These are phyloP conservation scores for Clonostachys sp. DNA, from an alignment of 2,329 filamentous ascomycete genomes.

Conservation along the genomic window DNA sequence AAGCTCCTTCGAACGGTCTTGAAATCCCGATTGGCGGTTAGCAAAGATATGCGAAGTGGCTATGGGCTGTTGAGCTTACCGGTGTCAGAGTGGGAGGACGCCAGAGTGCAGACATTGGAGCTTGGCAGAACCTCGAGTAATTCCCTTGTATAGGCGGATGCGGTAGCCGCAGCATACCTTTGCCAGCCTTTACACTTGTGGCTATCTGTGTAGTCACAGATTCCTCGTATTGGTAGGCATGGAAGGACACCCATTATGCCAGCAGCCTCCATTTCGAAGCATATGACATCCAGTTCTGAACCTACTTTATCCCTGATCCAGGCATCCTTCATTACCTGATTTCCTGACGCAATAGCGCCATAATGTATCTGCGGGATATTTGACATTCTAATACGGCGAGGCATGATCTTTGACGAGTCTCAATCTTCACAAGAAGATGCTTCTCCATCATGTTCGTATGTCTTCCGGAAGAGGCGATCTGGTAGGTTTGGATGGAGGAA, in stretches of 20 bases:
- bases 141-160: constrained; percentile 14
- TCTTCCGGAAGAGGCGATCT: constrained; percentile 1
- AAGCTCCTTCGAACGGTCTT: not conserved
- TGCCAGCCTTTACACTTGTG: constrained; percentile 31
- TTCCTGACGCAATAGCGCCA: constrained; percentile 17
- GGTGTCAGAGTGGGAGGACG: no score
- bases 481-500: constrained; percentile 7
- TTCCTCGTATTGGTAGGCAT: constrained; percentile 25
- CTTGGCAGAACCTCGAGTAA: not conserved
- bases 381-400: not conserved
- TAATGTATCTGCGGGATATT: constrained; percentile 7
- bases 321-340: constrained; percentile 23
- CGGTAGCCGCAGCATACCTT: constrained; percentile 22
- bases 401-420: not conserved
- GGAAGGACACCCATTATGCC: constrained; percentile 14
- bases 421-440: constrained; percentile 1
- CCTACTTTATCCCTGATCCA: constrained; percentile 18
- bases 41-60: no score
- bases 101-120: not conserved
- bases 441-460: not conserved
- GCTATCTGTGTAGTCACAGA: constrained; percentile 30
- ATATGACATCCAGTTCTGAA: constrained; percentile 1
- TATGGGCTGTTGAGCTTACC: no score
- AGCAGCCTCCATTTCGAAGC: constrained; percentile 21
- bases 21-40: not conserved